A percentile compares a stretch with the other conserved stretches of the same genome.
Evolutionary conservation across 2,329 filamentous ascomycete genomes (phyloP).

Genomic region (Fusarium coicis): DNA sequence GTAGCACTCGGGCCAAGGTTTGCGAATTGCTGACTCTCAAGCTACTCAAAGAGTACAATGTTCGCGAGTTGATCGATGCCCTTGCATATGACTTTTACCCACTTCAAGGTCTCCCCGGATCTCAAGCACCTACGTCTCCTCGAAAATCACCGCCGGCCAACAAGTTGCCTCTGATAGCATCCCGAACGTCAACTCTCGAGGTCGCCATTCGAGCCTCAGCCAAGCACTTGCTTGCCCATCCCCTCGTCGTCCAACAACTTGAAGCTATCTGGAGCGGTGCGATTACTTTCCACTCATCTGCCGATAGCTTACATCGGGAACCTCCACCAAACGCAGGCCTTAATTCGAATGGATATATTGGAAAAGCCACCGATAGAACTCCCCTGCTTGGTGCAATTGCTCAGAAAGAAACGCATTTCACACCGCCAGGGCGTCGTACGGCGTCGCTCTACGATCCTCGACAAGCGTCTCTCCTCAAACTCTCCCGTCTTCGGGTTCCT

Average conservation of each 20-base stretch:
- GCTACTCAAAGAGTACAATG: conserved; percentile 88
- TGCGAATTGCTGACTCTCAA: conserved; percentile 93
- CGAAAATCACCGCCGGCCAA: conserved; percentile 51
- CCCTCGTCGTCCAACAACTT: conserved; percentile 91
- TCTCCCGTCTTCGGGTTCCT: conserved; percentile 89
- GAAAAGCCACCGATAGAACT: conserved; percentile 59
- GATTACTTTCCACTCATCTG: conserved; percentile 91
- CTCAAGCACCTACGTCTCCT: conserved; percentile 49
- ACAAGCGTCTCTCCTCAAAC: conserved; percentile 89
- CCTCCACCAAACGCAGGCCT: conserved; percentile 41
- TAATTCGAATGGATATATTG: conserved; percentile 40
- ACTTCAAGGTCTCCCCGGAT: conserved; percentile 77
- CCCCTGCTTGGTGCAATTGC: conserved; percentile 59
- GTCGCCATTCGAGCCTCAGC: conserved; percentile 92
- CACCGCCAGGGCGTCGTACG: conserved; percentile 70
- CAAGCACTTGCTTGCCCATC: conserved; percentile 91
- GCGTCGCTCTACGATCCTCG: conserved; percentile 91
- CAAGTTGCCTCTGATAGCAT: conserved; percentile 66
- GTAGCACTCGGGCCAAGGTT: conserved; percentile 84
- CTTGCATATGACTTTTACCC: conserved; percentile 96
- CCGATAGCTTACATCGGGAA: conserved; percentile 82
- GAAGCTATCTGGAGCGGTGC: conserved; percentile 97
- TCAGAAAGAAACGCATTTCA: conserved; percentile 47
- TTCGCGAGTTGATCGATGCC: conserved; percentile 90
- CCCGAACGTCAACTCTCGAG: conserved; percentile 89